Conservation (phyloP, 2,329 filamentous ascomycete species). For the Trichoderma pleuroti region DNA sequence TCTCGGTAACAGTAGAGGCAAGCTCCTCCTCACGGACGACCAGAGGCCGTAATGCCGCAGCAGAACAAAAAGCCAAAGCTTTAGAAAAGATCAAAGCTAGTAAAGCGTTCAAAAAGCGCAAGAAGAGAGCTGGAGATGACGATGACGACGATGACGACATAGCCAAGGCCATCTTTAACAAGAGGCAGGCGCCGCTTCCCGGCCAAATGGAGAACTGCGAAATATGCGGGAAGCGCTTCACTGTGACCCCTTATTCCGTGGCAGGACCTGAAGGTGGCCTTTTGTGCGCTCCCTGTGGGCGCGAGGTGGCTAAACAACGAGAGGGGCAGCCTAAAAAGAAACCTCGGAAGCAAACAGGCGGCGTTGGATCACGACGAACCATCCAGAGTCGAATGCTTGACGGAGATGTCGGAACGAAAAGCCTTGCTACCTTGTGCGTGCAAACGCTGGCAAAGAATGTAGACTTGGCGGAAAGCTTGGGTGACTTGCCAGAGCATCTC, state of each 20-base stretch:
- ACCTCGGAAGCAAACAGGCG: conserved; percentile 48
- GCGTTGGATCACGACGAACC: conserved; percentile 65
- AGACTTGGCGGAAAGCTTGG: conserved; percentile 58
- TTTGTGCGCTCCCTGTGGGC: conserved; percentile 79
- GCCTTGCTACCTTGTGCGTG: conserved; percentile 61
- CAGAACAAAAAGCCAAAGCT: conserved; percentile 27
- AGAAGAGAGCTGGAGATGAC: conserved; percentile 41
- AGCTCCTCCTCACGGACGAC: conserved; percentile 28
- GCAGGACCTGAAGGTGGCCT: conserved; percentile 78
- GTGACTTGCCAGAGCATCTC: conserved; percentile 52
- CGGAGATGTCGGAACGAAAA: conserved; percentile 67
- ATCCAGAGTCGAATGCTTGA: conserved; percentile 82
- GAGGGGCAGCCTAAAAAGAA: conserved; percentile 39
- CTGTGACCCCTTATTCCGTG: conserved; percentile 85
- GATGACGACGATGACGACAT: conserved; percentile 45
- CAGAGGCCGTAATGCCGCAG: conserved; percentile 35
- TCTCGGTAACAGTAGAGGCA: conserved; percentile 24
- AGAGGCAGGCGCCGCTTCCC: conserved; percentile 56
- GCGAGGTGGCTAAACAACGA: conserved; percentile 64
- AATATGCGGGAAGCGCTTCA: conserved; percentile 81
- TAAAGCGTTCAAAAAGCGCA: conserved; percentile 55
- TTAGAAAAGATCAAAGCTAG: conserved; percentile 61
- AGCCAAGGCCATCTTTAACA: conserved; percentile 46
- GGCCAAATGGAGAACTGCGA: conserved; percentile 89
- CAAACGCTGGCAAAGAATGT: conserved; percentile 62